These are phyloP conservation scores for Paramyrothecium sp. DNA, from an alignment of 2,329 filamentous ascomycete species.

Conservation along the genomic window DNA sequence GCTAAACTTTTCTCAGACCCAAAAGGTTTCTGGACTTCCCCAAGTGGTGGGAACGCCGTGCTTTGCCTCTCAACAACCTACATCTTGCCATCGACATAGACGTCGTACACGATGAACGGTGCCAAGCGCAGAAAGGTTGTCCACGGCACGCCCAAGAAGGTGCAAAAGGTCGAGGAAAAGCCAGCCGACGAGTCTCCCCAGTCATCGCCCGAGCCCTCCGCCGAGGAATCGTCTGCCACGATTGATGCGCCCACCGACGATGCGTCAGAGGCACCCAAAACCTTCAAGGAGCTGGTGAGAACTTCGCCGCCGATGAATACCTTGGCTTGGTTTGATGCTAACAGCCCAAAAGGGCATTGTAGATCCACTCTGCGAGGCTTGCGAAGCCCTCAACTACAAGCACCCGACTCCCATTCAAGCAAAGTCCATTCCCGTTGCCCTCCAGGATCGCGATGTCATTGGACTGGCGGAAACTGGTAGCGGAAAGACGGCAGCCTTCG, in stretches of 20 bases:
- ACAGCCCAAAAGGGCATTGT: conserved; percentile 64
- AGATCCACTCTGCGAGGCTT: conserved; percentile 86
- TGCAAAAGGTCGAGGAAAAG: conserved; percentile 10
- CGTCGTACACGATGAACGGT: conserved; percentile 26
- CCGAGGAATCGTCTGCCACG: conserved; percentile 32
- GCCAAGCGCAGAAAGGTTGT: conserved; percentile 41
- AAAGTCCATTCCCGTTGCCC: conserved; percentile 77
- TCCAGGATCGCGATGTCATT: conserved; percentile 83
- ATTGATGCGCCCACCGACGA: conserved; percentile 30
- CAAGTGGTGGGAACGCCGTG: no score
- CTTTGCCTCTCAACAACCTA: no score
- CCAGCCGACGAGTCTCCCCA: conserved; percentile 9
- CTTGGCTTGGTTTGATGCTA: conserved; percentile 1
- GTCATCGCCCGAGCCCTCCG: conserved; percentile 14
- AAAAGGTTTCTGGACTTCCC: no score
- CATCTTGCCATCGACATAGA: no score
- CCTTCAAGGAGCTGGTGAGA: conserved; percentile 63
- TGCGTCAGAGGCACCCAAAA: conserved; percentile 43
- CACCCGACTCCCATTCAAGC: conserved; percentile 85
- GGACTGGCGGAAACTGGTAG: conserved; percentile 93
- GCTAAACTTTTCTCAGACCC: conserved; percentile 27
- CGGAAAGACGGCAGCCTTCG: conserved; percentile 95
- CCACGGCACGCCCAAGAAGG: conserved; percentile 21
- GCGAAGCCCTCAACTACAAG: conserved; percentile 78
- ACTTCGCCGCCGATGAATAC: no score